A percentile compares a stretch with the other conserved stretches of the same genome.
These are phyloP conservation scores for Rhodotorula sp. DNA, from an alignment of 1,284 basidiomycete species.

Conservation along the genomic window DNA sequence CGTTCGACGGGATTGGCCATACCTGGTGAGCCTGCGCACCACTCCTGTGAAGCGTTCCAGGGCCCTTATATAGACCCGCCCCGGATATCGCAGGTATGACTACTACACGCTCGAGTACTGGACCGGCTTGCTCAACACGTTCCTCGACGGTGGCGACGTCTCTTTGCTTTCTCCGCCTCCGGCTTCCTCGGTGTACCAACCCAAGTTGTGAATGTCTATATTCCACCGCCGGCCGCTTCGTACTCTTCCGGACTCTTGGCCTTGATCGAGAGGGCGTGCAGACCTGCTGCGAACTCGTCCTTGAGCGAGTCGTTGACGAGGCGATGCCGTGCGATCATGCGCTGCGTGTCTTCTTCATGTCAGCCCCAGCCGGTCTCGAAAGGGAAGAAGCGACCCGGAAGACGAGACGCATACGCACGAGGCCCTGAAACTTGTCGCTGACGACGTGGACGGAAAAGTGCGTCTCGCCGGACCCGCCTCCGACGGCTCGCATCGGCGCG, in stretches of 20 bases:
- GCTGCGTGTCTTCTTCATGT: slow-evolving; percentile 15
- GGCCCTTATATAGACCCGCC: too few species aligned
- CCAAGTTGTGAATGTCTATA: slow-evolving; percentile 1
- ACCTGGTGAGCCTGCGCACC: slow-evolving; percentile 5
- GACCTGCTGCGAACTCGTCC: slow-evolving; percentile 38
- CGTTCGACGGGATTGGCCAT: slow-evolving; percentile 32
- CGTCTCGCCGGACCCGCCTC: slow-evolving; percentile 42
- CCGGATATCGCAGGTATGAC: slow-evolving; percentile 33
- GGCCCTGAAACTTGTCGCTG: slow-evolving; percentile 32
- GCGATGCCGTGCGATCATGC: slow-evolving; percentile 43
- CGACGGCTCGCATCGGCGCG: slow-evolving; percentile 41
- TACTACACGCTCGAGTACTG: slow-evolving; percentile 30
- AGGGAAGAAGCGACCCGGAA: too few species aligned
- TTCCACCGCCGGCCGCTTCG: slow-evolving; percentile 6
- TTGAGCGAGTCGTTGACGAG: slow-evolving; percentile 43
- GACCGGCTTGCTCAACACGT: slow-evolving; percentile 23
- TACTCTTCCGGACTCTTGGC: slow-evolving; percentile 41
- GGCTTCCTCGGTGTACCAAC: neutral
- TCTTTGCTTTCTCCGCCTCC: slow-evolving; percentile 4
- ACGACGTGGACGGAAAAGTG: slow-evolving; percentile 44
- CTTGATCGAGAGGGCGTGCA: slow-evolving; percentile 44
- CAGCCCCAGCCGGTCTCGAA: too few species aligned
- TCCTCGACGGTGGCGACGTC: slow-evolving; percentile 23
- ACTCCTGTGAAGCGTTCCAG: neutral
- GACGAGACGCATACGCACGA: too few species aligned